Evolutionary conservation across 495 filamentous ascomycete genomes (phyloP), one percentile per base, ranked within the genome.

Genomic region (Aeminium ludgeri): DNA sequence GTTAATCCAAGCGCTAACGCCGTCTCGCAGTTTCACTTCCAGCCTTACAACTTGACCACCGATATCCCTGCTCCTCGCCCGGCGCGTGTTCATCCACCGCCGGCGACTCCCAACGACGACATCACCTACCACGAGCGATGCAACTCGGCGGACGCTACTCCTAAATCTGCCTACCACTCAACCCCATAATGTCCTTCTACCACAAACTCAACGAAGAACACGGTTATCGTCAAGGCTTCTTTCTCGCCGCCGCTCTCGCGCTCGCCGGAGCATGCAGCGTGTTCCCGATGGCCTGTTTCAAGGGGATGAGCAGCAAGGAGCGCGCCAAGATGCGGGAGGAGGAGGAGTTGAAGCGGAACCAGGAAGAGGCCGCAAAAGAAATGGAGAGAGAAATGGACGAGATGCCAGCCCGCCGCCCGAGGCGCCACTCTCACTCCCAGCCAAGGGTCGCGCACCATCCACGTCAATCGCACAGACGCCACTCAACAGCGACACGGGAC

Each of bases 231-330:
- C 44, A 38, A 18, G 48, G 36, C 17, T 32, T 47, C 34, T 51
- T 51, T 30, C 23, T 47, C 18, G 12, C 35, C 27, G 40, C 29
- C 20, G 38, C 48, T 0, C 36, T 51, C 10, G 34, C 31, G n/a
- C 11, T 40, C 6, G 48, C 39, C 10, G 48, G 48, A 51, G n/a
- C 40, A 44, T 52, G 49, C 49, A 52, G 49, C 49, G 23, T 49
- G 11, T 52, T 50, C 40, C 49, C 49, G 20, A 25, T 49, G 6
- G 34, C 37, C 32, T 52, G 49, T 41, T 52, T 52, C 49, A 52
- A 52, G 32, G 37, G 41, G 28, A 39, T 45, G 45, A 52, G 49
- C 40, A 41, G 33, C 45, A 46, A 47, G 28, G 48, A 51, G 44
- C 34, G 28, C 12, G 30, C 30, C 17, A 30, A 20, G 38, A 34